Evolutionary conservation across 228 moss, liverwort and hornwort genomes (phyloP), one percentile per base, ranked within the genome.

Genomic region (Sphagnum fallax): DNA sequence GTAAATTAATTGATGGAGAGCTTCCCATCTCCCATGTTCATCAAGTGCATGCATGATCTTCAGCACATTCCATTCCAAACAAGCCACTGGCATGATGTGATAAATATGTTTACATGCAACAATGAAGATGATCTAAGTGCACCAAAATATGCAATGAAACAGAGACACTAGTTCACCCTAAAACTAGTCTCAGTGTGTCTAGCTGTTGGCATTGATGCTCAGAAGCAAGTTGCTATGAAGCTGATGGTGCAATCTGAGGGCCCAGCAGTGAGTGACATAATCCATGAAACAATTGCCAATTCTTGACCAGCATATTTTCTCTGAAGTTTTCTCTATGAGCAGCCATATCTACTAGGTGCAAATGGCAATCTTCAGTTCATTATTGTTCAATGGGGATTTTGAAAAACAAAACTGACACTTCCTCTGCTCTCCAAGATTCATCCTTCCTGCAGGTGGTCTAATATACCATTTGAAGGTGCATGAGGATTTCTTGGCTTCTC

Each of bases 191-290:
- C 90, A 53, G 92, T 93, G 60, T 88, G 90, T 71, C 62, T 93
- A 49, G 84, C 88, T 10, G 86, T 93, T 55, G 92, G 90, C 60
- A 90, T 93, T 63, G 90, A 95, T 72, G 72, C 90, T 51, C 83
- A 87, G 72, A 92, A 90, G 83, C 90, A 90, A 69, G 92, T 95
- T 70, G 90, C 88, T 6, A 95, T 92, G 92, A 92, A 80, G 79
- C 90, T 95, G 72, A 86, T 84, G 15, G 90, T 95, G 49, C 86
- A 92, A 68, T 90, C 94, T 3, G 90, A 90, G 67, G 90, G 87
- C 64, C 80, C 75, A 73, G 74, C 66, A 47, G 77, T 92, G 62
- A 88, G 90, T 76, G 88, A 85, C 51, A 75, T 82, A 62, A 79
- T 95, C 70, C 94, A 90, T 79, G 92, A 92, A 53, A 89, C 90